phyloP scores from a whole-genome alignment of 805 yeast genomes.

The Wickerhamomyces mucosus region DNA sequence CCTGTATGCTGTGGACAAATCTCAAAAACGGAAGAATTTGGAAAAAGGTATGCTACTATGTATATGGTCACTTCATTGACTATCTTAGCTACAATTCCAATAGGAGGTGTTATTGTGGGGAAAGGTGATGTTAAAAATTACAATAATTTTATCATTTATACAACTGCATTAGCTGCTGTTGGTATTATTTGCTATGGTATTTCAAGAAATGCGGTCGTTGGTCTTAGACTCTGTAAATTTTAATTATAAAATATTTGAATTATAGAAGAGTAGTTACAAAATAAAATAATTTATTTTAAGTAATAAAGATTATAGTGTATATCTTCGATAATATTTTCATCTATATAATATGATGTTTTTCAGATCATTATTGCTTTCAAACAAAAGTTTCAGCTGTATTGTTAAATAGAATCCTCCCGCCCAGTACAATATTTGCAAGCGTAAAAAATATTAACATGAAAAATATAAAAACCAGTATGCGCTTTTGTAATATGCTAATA shows the following conservation, averaged over 20 bases:
- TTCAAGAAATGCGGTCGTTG: slow-evolving; percentile 12
- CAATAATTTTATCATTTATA: slow-evolving; percentile 9
- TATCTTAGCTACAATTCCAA: slow-evolving; percentile 38
- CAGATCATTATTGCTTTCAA: no score
- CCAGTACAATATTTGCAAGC: no score
- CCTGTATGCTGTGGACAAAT: slow-evolving; percentile 55
- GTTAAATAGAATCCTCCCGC: no score
- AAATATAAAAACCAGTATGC: no score
- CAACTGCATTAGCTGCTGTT: slow-evolving; percentile 9
- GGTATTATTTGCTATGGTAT: slow-evolving; percentile 9
- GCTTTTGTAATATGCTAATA: no score
- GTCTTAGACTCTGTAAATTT: slow-evolving; percentile 9
- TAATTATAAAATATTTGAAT: not conserved
- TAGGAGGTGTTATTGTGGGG: slow-evolving; percentile 40
- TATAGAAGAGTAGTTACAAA: no score
- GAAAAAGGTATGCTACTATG: slow-evolving; percentile 46
- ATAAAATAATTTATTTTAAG: no score
- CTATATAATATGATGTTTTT: no score
- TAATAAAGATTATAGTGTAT: no score
- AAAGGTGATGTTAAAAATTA: slow-evolving; percentile 8
- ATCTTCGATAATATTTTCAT: no score
- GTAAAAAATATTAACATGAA: no score
- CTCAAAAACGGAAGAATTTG: slow-evolving; percentile 41
- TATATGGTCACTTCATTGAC: slow-evolving; percentile 50
- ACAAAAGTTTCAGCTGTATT: no score